Conservation (phyloP, 2,329 filamentous ascomycete genomes). For the Paracorniculantispora psalliotae region DNA sequence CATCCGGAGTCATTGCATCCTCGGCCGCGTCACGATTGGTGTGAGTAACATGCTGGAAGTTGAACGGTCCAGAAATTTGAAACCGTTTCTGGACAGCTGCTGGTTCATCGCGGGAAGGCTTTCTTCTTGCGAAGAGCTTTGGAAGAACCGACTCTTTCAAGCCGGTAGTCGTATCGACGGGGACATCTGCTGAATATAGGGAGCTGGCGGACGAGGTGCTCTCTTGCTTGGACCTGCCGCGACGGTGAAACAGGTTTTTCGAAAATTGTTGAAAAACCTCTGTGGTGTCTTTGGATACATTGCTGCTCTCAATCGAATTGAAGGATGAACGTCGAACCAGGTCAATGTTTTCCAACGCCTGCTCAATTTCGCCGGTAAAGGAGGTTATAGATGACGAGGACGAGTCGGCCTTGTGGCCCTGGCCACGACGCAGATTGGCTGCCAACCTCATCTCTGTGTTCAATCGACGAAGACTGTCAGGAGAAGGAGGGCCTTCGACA, state of each 20-base stretch:
- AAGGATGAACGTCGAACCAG: conserved; percentile 54
- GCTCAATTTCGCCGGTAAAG: conserved; percentile 37
- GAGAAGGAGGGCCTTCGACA: conserved; percentile 57
- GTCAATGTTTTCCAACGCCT: conserved; percentile 40
- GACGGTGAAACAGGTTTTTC: conserved; percentile 54
- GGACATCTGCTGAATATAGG: conserved; percentile 41
- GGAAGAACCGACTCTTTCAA: conserved; percentile 44
- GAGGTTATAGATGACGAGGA: conserved; percentile 53
- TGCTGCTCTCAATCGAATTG: conserved; percentile 49
- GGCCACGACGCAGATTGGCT: conserved; percentile 34
- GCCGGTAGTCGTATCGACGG: conserved; percentile 29
- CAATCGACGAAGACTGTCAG: conserved; percentile 53
- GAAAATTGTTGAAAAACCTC: conserved; percentile 58
- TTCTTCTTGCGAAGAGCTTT: conserved; percentile 48
- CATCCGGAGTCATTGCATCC: conserved; percentile 17
- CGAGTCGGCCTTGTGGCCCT: conserved; percentile 37
- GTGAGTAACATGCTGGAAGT: conserved; percentile 62
- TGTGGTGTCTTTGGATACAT: conserved; percentile 48
- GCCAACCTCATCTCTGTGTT: conserved; percentile 55
- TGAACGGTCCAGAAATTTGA: conserved; percentile 59
- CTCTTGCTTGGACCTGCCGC: conserved; percentile 45
- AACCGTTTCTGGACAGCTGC: conserved; percentile 32
- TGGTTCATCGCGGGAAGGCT: conserved; percentile 32
- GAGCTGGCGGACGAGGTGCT: conserved; percentile 46
- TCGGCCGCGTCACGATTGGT: conserved; percentile 46